Percentiles rank a stretch among this genome's conserved stretches.
phyloP scores from a whole-genome alignment of 495 filamentous ascomycete genomes.

The Penicillium samsonianum region DNA sequence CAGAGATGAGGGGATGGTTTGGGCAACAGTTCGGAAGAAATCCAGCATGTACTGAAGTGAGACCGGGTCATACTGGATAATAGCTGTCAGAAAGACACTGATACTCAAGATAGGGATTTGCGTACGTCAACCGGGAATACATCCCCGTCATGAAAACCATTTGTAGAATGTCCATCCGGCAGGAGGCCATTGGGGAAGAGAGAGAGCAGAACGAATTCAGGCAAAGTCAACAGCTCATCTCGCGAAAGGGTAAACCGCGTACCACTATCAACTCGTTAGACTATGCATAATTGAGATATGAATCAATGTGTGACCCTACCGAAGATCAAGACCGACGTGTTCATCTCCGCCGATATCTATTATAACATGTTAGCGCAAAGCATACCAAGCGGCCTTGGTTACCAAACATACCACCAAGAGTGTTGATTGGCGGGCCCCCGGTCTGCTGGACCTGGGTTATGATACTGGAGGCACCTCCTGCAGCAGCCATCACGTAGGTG shows the following conservation, averaged over 20 bases:
- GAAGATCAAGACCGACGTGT: constrained; percentile 89
- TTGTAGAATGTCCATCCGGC: constrained; percentile 84
- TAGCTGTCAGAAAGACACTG: constrained; percentile 57
- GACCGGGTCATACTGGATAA: constrained; percentile 85
- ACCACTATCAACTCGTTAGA: constrained; percentile 57
- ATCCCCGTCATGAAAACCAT: constrained; percentile 87
- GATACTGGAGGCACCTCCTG: constrained; percentile 95
- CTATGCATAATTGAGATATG: background rate
- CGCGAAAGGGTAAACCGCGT: constrained; percentile 90
- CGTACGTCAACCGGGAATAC: constrained; percentile 96
- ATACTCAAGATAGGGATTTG: constrained; percentile 37
- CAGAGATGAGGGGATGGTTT: constrained; percentile 78
- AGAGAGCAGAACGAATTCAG: constrained; percentile 98
- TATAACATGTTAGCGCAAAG: background rate
- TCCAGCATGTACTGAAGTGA: constrained; percentile 99
- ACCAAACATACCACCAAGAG: constrained; percentile 74
- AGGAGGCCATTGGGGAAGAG: constrained; percentile 97
- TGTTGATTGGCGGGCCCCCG: constrained; percentile 80
- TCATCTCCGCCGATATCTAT: constrained; percentile 87
- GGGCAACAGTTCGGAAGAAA: constrained; percentile 94
- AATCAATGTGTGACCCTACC: constrained; percentile 55
- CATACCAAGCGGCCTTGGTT: background rate
- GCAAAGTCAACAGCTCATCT: constrained; percentile 91
- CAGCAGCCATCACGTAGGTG: constrained; percentile 95
- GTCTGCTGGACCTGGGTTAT: constrained; percentile 97